These are phyloP conservation scores for Taxillus chinensis DNA, from an alignment of 164 flowering plant genomes.

Conservation along the genomic window DNA sequence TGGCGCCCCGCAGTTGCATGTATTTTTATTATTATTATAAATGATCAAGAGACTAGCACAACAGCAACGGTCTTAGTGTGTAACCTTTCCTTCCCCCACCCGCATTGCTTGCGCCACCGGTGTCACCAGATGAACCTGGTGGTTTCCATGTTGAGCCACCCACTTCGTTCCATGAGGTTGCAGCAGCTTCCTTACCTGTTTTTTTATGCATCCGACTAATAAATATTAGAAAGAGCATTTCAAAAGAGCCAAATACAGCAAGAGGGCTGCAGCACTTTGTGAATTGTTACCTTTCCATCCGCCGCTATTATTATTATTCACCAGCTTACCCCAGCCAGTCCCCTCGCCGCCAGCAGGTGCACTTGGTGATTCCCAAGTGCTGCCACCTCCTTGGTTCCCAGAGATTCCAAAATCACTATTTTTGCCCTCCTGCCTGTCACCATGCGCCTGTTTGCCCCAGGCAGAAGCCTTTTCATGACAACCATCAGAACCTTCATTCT, in stretches of 20 bases:
- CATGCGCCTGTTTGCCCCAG: constrained; percentile 16
- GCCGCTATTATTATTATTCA: neutral
- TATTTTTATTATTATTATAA: no score
- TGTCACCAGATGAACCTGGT: no score
- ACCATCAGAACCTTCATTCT: neutral
- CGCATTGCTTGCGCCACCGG: no score
- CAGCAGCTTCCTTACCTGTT: constrained; percentile 5
- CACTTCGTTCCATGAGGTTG: neutral
- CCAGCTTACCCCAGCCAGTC: neutral
- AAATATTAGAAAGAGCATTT: no score
- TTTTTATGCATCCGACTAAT: no score
- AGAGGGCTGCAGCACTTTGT: no score
- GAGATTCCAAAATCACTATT: constrained; percentile 7
- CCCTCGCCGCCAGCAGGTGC: neutral
- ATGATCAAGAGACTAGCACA: no score
- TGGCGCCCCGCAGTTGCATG: no score
- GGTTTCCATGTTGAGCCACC: constrained; percentile 1
- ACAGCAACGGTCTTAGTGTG: no score
- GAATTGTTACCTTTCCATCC: neutral
- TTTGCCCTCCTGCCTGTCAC: constrained; percentile 14
- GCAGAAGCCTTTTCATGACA: constrained; percentile 12
- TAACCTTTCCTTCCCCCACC: no score
- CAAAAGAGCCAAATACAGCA: no score
- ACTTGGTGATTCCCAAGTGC: neutral
- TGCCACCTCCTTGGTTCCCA: constrained; percentile 19